Evolutionary conservation across 495 filamentous ascomycete species (phyloP).

Genomic region (Trichocladium uniseriatum): DNA sequence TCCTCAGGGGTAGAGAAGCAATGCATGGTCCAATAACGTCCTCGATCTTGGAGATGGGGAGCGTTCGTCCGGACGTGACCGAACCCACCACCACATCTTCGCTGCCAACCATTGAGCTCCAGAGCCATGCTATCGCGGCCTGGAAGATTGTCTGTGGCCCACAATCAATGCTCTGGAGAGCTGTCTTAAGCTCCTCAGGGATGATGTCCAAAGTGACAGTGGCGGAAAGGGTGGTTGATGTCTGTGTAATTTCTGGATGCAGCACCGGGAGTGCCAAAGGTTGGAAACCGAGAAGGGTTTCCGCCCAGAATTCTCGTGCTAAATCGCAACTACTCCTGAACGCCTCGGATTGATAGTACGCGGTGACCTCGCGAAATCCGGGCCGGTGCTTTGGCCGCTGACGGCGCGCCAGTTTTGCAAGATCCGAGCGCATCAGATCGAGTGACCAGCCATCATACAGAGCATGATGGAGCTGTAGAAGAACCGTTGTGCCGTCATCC

Average conservation of each 20-base stretch:
- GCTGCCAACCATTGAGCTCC: slow-evolving; percentile 50
- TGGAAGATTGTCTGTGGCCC: slow-evolving; percentile 60
- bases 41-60: slow-evolving; percentile 57
- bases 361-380: slow-evolving; percentile 41
- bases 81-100: slow-evolving; percentile 66
- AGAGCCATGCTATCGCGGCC: slow-evolving; percentile 55
- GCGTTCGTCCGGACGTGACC: slow-evolving; percentile 64
- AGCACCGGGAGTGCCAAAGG: slow-evolving; percentile 36
- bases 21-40: slow-evolving; percentile 66
- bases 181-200: slow-evolving; percentile 3
- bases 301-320: slow-evolving; percentile 47
- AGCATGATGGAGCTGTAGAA: slow-evolving; percentile 60
- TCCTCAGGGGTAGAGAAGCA: slow-evolving; percentile 55
- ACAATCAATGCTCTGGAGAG: slow-evolving; percentile 12
- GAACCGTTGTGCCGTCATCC: slow-evolving; percentile 17
- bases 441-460: slow-evolving; percentile 81
- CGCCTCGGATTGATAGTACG: slow-evolving; percentile 28
- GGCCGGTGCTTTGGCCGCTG: slow-evolving; percentile 31
- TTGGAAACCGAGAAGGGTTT: slow-evolving; percentile 38
- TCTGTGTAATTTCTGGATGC: slow-evolving; percentile 5
- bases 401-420: slow-evolving; percentile 36
- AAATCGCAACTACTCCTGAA: slow-evolving; percentile 16
- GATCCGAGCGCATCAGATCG: slow-evolving; percentile 58
- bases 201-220: slow-evolving; percentile 17
- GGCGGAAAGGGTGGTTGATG: slow-evolving; percentile 9